These are phyloP conservation scores for Mycena floridula DNA, from an alignment of 768 basidiomycete species.

Conservation along the genomic window DNA sequence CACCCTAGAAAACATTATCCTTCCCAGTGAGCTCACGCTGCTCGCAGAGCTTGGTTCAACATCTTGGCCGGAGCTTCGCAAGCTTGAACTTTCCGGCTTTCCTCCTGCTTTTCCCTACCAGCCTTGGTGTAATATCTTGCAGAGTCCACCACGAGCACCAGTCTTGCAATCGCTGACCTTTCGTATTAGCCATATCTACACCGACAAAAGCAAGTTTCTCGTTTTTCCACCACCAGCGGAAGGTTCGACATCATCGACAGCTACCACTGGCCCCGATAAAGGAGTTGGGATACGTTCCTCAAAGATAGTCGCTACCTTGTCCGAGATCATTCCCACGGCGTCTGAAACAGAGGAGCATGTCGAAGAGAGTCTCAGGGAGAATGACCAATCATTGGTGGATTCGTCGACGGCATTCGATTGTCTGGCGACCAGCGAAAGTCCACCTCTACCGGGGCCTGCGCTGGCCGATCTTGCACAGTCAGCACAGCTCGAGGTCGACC, in stretches of 20 bases:
- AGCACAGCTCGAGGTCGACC: neutral
- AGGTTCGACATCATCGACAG: neutral
- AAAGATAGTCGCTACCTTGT: neutral
- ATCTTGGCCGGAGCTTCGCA: neutral
- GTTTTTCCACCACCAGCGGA: neutral
- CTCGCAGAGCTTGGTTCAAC: neutral
- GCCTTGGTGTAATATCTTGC: neutral
- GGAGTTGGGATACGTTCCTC: neutral
- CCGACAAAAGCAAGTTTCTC: neutral
- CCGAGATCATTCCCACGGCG: neutral
- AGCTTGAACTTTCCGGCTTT: neutral
- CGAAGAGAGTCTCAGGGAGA: neutral
- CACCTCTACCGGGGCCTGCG: neutral
- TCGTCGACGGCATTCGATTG: neutral
- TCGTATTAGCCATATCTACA: neutral
- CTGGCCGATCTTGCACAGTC: neutral
- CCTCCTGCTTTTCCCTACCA: neutral
- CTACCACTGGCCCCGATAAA: neutral
- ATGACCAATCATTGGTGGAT: neutral
- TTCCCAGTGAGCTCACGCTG: neutral
- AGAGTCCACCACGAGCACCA: neutral
- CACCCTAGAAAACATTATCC: neutral
- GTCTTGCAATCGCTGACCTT: neutral
- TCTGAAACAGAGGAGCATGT: neutral
- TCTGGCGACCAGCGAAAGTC: neutral